A percentile compares a stretch with the other conserved stretches of the same genome.
phyloP scores from a whole-genome alignment of 2,329 filamentous ascomycete species.

The Diaporthe australafricana region DNA sequence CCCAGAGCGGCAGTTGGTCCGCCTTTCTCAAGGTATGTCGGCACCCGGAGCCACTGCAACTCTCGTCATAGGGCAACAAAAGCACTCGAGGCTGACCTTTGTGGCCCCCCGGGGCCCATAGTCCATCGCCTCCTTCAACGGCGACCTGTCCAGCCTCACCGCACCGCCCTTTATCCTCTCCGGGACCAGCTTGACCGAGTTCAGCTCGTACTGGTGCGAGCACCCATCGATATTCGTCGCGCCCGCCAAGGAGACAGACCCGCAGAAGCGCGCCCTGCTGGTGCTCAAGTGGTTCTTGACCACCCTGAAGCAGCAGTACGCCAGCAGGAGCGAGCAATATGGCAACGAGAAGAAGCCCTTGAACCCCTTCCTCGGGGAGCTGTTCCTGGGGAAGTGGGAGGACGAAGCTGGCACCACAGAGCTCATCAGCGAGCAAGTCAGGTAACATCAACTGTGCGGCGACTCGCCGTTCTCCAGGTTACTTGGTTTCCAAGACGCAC shows the following conservation, averaged over 20 bases:
- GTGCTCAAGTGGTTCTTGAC: slow-evolving; percentile 98
- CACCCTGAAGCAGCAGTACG: slow-evolving; percentile 89
- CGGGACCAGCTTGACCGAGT: slow-evolving; percentile 81
- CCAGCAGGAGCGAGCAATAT: slow-evolving; percentile 78
- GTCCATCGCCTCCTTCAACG: slow-evolving; percentile 85
- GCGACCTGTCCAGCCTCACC: slow-evolving; percentile 83
- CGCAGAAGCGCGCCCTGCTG: slow-evolving; percentile 83
- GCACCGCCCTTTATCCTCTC: slow-evolving; percentile 87
- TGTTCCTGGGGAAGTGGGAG: slow-evolving; percentile 92
- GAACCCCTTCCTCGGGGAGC: slow-evolving; percentile 94
- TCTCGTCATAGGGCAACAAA: not conserved
- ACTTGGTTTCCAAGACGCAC: not conserved
- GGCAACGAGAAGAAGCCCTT: slow-evolving; percentile 98
- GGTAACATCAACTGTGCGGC: slow-evolving; percentile 54
- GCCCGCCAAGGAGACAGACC: slow-evolving; percentile 81
- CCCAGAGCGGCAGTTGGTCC: slow-evolving; percentile 59
- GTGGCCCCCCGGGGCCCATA: slow-evolving; percentile 43
- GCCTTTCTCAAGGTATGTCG: slow-evolving; percentile 62
- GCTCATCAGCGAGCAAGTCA: slow-evolving; percentile 94
- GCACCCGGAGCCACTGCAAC: no score
- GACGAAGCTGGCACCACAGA: slow-evolving; percentile 85
- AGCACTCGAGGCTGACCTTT: slow-evolving; percentile 5
- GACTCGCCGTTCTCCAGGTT: not conserved
- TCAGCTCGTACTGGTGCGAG: slow-evolving; percentile 86
- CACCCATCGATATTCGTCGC: slow-evolving; percentile 84